Percentiles rank a stretch among this genome's conserved stretches.
Evolutionary conservation across 768 basidiomycete genomes (phyloP).

Genomic region (button mushroom (Agaricus bisporus)): DNA sequence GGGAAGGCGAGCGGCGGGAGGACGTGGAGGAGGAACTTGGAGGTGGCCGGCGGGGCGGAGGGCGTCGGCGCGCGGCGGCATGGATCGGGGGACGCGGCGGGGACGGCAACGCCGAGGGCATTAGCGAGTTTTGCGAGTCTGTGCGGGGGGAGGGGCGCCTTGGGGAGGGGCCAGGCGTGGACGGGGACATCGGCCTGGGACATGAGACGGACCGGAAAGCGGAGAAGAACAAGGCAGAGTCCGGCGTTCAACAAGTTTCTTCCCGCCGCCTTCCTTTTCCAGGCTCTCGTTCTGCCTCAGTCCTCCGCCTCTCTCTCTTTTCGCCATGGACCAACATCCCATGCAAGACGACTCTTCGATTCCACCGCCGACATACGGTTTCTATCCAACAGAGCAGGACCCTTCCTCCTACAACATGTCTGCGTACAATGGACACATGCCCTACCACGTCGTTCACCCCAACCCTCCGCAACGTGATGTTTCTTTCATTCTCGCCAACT

Average conservation of each 20-base stretch:
- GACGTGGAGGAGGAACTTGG: constrained; percentile 76
- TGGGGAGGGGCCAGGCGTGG: constrained; percentile 57
- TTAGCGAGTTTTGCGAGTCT: constrained; percentile 80
- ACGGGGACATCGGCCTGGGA: constrained; percentile 5
- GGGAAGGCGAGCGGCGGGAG: constrained; percentile 72
- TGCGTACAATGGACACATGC: constrained; percentile 49
- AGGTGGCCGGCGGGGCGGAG: constrained; percentile 39
- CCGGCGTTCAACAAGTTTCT: constrained; percentile 17
- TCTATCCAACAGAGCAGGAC: constrained; percentile 34
- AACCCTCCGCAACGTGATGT: constrained; percentile 73
- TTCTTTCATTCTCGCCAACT: constrained; percentile 39
- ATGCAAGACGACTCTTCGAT: constrained; percentile 40
- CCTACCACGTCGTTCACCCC: constrained; percentile 54
- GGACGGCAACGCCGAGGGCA: constrained; percentile 64
- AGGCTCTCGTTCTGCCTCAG: not conserved
- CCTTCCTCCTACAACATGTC: constrained; percentile 40
- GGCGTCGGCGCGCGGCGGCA: constrained; percentile 47
- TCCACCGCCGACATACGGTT: constrained; percentile 18
- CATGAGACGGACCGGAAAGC: constrained; percentile 8
- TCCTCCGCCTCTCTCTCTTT: constrained; percentile 21
- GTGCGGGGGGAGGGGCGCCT: constrained; percentile 67
- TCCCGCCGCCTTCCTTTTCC: constrained; percentile 10
- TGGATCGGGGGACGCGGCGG: constrained; percentile 26
- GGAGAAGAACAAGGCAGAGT: constrained; percentile 17
- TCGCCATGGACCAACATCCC: constrained; percentile 41